Evolutionary conservation across 1,284 basidiomycete species (phyloP).

Genomic region (Macrocybe sp.): DNA sequence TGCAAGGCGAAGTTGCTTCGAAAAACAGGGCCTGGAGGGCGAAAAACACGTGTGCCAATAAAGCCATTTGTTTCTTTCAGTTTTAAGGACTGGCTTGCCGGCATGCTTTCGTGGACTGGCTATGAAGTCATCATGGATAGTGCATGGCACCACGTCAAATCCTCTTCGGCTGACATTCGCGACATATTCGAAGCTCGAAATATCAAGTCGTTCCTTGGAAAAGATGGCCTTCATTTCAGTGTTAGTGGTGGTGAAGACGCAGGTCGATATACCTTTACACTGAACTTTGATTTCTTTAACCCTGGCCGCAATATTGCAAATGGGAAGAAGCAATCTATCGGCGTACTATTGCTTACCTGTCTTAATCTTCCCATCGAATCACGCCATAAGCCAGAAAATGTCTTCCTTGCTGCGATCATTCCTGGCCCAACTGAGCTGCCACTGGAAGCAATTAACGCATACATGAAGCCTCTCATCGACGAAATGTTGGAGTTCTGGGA

Average conservation of each 20-base stretch:
- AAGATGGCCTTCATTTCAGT: conserved; percentile 19
- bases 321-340: conserved; percentile 25
- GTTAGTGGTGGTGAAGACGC: conserved; percentile 7
- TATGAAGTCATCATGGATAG: conserved; percentile 23
- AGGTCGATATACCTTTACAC: conserved; percentile 12
- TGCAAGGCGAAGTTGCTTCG: too few relatives aligned
- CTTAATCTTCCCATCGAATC: conserved; percentile 16
- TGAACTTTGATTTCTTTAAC: conserved; percentile 36
- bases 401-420: conserved; percentile 25
- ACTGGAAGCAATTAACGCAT: conserved; percentile 27
- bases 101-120: conserved; percentile 18
- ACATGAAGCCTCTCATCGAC: conserved; percentile 28
- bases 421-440: conserved; percentile 32
- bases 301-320: conserved; percentile 23
- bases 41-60: conserved; percentile 13
- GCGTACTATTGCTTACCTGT: conserved; percentile 27
- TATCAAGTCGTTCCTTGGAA: conserved; percentile 20
- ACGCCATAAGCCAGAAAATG: conserved; percentile 23
- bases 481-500: conserved; percentile 25
- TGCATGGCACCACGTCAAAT: conserved; percentile 13
- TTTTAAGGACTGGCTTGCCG: conserved; percentile 26
- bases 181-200: conserved; percentile 27
- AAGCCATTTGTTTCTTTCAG: conserved; percentile 19
- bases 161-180: conserved; percentile 10
- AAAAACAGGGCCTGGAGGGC: too few relatives aligned